Base-by-base conservation (phyloP, 257 asterid species). In the Petunia secreta region DNA sequence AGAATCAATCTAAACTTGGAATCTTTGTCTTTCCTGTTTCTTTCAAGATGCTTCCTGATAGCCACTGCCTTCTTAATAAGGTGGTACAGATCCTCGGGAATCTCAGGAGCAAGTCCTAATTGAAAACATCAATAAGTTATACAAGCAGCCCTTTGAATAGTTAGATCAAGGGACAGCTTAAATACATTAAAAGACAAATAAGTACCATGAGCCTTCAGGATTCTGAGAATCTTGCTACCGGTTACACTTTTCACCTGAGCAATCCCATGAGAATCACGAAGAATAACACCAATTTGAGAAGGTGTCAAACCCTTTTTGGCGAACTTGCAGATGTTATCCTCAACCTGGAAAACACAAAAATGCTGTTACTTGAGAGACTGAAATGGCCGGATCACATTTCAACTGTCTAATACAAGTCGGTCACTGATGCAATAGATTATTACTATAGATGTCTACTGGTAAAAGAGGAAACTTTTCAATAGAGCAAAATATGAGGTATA, bases 51-150 rank as follows among this genome's bases (percentile, higher is more conserved):
- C 50, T 86, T 86, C 80, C 89, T 34, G 64, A 86, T 86, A 5
- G 89, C 89, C 36, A 86, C 89, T n/a, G 87, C 89, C 81, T 84
- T 86, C 87, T 86, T 86, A 62, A 86, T 86, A 2, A 86, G 77
- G 54, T 86, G 89, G 83, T 86, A 86, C 71, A 86, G 54, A 41
- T 86, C 89, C 63, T 86, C 89, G 0, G 89, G 85, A 69, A 86
- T 86, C 79, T 86, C 89, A 40, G 89, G 84, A 8, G 87, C 85
- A 75, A 86, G 89, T 16, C 85, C 89, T 86, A 53, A 48, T 53
- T 3, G 36, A 43, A 67, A 2, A 74, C 52, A 41, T 3, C 43
- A 40, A 41, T 3, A 37, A 37, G 63, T 36, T 34, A 36, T 13
- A 46, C 44, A 37, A 53, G 15, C 38, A 0, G 7, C 16, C 37